These are phyloP conservation scores for Coffea eugenioides DNA, from an alignment of 257 asterid genomes.

Conservation along the genomic window DNA sequence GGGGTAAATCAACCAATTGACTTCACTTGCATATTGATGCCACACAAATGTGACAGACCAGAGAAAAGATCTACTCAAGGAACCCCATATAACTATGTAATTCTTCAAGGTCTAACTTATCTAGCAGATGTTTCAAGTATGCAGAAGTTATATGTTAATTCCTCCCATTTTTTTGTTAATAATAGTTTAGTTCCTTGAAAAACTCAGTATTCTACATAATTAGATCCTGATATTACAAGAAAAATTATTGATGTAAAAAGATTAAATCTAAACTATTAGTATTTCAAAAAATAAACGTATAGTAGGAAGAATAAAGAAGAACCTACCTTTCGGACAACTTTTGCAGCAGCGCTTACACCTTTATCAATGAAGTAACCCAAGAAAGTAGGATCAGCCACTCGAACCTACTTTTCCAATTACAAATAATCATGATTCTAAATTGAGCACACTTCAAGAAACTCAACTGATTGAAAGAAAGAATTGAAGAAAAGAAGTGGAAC, in stretches of 20 bases:
- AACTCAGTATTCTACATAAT: neutral
- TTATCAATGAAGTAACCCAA: constrained; percentile 92
- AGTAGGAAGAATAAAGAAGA: neutral
- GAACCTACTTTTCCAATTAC: constrained; percentile 58
- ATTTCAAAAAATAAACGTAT: neutral
- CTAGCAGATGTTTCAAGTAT: neutral
- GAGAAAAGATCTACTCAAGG: neutral
- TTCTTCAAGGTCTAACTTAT: neutral
- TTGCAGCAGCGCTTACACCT: constrained; percentile 88
- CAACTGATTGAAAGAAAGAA: neutral
- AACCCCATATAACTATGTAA: neutral
- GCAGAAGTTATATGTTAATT: neutral
- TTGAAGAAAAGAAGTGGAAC: constrained; percentile 26
- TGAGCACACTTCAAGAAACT: neutral
- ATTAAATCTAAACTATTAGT: neutral
- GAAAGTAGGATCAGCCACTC: constrained; percentile 95
- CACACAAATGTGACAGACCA: neutral
- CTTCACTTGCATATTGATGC: neutral
- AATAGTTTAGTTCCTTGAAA: too few relatives aligned
- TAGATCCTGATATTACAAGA: neutral
- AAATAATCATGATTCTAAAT: neutral
- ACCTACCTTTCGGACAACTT: constrained; percentile 70
- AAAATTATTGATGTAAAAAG: neutral
- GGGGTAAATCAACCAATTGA: neutral
- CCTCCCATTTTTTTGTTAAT: neutral